Conservation (phyloP, 495 filamentous ascomycete genomes). For the Xylaria sp. region DNA sequence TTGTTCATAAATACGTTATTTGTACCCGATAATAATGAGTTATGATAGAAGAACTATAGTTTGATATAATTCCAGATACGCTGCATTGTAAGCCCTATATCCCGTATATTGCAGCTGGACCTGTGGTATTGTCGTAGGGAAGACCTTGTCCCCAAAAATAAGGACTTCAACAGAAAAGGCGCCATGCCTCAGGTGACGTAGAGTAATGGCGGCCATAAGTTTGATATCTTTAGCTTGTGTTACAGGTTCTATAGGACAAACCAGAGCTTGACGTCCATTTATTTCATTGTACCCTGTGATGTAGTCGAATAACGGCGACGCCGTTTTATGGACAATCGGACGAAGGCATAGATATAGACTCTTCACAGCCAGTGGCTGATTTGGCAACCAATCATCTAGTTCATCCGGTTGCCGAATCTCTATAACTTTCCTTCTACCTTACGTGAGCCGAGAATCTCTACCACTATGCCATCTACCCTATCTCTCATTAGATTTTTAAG, state of each 20-base stretch:
- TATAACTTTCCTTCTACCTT: neutral
- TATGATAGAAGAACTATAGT: neutral
- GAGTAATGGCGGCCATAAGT: neutral
- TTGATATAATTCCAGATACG: neutral
- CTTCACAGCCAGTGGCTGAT: neutral
- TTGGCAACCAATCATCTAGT: no score
- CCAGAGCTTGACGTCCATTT: no score
- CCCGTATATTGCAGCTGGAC: no score
- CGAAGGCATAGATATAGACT: neutral
- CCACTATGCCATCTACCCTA: neutral
- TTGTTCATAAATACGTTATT: neutral
- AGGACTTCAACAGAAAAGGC: neutral
- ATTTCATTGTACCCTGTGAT: neutral
- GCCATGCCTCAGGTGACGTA: neutral
- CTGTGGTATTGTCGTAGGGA: neutral
- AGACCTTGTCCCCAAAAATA: no score
- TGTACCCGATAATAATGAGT: neutral
- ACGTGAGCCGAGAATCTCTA: neutral
- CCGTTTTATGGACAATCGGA: neutral
- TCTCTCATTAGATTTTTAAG: neutral
- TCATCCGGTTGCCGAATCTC: no score
- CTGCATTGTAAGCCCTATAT: neutral
- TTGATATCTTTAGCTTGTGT: no score
- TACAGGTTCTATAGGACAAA: no score
- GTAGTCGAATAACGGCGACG: neutral